Conservation (phyloP, 192 early-diverging fungal species). For the Coemansia biformis region DNA sequence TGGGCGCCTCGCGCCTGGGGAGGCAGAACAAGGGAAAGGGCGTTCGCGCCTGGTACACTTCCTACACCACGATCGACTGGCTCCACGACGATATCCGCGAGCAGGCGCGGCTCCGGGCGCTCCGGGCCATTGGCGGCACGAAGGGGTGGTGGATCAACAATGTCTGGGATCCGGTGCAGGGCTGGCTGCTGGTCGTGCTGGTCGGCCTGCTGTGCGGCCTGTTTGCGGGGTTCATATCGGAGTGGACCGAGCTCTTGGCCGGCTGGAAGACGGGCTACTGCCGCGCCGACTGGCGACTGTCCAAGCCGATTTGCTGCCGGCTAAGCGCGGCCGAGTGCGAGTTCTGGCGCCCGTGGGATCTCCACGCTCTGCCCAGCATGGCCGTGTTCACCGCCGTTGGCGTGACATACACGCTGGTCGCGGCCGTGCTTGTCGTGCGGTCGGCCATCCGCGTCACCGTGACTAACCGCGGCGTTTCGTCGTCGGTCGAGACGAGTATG, state of each 20-base stretch:
- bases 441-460: constrained; percentile 47
- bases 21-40: constrained; percentile 36
- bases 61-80: constrained; percentile 66
- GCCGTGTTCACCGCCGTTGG: constrained; percentile 45
- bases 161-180: constrained; percentile 71
- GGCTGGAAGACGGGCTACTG: constrained; percentile 84
- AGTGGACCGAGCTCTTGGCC: constrained; percentile 71
- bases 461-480: constrained; percentile 31
- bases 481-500: constrained; percentile 45
- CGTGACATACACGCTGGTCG: constrained; percentile 54
- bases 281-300: constrained; percentile 66
- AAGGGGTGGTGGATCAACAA: constrained; percentile 56
- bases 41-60: constrained; percentile 40
- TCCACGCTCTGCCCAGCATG: constrained; percentile 21
- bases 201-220: constrained; percentile 55
- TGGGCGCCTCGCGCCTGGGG: constrained; percentile 17
- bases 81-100: constrained; percentile 86
- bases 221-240: constrained; percentile 44
- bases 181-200: constrained; percentile 77
- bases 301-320: constrained; percentile 76
- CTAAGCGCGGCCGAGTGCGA: constrained; percentile 56
- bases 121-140: constrained; percentile 54
- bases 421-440: constrained; percentile 59
- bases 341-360: constrained; percentile 55
- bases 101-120: constrained; percentile 58